A percentile compares a stretch with the other conserved stretches of the same genome.
Conservation (phyloP, 805 yeast species). For the Metschnikowia baotianmanensis region DNA sequence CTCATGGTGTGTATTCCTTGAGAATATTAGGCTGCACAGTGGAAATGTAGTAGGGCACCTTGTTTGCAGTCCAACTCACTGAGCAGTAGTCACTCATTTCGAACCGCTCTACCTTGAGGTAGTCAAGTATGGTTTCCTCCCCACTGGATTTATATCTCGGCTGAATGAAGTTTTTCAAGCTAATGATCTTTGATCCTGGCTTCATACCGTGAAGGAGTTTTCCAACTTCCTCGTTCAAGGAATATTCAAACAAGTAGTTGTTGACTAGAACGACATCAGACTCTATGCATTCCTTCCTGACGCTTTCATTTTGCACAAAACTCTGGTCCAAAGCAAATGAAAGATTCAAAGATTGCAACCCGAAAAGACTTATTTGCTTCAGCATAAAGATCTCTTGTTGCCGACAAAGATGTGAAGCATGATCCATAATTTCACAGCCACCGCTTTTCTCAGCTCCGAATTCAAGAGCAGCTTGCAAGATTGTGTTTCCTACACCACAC, state of each 20-base stretch:
- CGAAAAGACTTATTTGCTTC: slow-evolving; percentile 59
- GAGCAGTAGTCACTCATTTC: slow-evolving; percentile 64
- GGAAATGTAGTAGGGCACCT: slow-evolving; percentile 74
- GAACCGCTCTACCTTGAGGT: slow-evolving; percentile 57
- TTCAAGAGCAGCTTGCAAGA: slow-evolving; percentile 84
- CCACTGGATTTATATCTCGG: slow-evolving; percentile 66
- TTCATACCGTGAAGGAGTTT: slow-evolving; percentile 59
- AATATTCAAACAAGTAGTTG: slow-evolving; percentile 80
- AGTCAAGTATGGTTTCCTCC: slow-evolving; percentile 56
- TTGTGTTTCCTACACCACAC: slow-evolving; percentile 92
- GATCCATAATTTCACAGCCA: slow-evolving; percentile 88
- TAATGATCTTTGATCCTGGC: slow-evolving; percentile 75
- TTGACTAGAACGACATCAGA: slow-evolving; percentile 77
- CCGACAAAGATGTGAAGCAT: slow-evolving; percentile 68
- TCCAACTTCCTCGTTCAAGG: slow-evolving; percentile 66
- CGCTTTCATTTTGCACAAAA: slow-evolving; percentile 64
- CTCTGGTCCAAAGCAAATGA: slow-evolving; percentile 64
- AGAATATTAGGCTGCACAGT: slow-evolving; percentile 51
- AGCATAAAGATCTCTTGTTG: slow-evolving; percentile 57
- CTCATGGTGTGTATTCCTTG: slow-evolving; percentile 26
- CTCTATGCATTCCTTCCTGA: slow-evolving; percentile 50
- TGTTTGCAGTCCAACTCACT: slow-evolving; percentile 90
- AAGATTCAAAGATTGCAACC: slow-evolving; percentile 56
- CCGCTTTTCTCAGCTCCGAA: slow-evolving; percentile 73
- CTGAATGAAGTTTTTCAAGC: slow-evolving; percentile 76